These are phyloP conservation scores for Pythium vanterpoolii DNA, from an alignment of 352 stramenopile species.

Conservation along the genomic window DNA sequence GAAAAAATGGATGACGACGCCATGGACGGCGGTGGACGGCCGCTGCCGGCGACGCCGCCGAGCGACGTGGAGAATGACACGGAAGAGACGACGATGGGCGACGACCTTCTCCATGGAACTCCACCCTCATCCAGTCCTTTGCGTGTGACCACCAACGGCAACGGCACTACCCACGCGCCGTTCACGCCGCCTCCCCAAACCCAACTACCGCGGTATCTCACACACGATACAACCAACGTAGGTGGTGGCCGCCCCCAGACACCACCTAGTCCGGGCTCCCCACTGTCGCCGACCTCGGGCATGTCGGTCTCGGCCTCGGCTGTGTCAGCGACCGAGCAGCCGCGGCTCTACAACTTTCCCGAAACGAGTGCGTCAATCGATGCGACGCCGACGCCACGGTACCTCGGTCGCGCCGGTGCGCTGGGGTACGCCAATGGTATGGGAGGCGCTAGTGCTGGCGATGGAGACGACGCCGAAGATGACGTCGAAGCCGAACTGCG, in stretches of 20 bases:
- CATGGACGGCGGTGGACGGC: slow-evolving; percentile 6
- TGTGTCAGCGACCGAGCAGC: slow-evolving; percentile 75
- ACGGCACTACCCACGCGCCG: not conserved
- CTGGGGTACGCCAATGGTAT: slow-evolving; percentile 13
- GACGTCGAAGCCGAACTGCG: slow-evolving; percentile 75
- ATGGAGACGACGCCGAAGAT: slow-evolving; percentile 42
- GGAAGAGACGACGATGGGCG: slow-evolving; percentile 12
- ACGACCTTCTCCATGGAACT: slow-evolving; percentile 37
- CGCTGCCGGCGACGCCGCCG: slow-evolving; percentile 13
- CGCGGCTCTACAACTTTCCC: slow-evolving; percentile 53
- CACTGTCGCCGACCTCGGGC: slow-evolving; percentile 61
- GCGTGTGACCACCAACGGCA: slow-evolving; percentile 7
- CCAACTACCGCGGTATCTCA: slow-evolving; percentile 36
- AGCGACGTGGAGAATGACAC: slow-evolving; percentile 17
- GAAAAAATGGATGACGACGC: slow-evolving; percentile 14
- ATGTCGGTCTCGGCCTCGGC: slow-evolving; percentile 74
- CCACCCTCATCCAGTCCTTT: slow-evolving; percentile 62
- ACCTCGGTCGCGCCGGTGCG: slow-evolving; percentile 47
- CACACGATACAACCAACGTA: slow-evolving; percentile 19
- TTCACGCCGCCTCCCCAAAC: slow-evolving; percentile 14
- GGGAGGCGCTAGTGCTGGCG: not conserved
- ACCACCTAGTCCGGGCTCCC: slow-evolving; percentile 43
- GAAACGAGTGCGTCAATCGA: slow-evolving; percentile 84
- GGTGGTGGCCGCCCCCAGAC: slow-evolving; percentile 15
- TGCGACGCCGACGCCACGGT: slow-evolving; percentile 69